Evolutionary conservation across 441 rosid species (phyloP).

Genomic region (Geranium incanum): DNA sequence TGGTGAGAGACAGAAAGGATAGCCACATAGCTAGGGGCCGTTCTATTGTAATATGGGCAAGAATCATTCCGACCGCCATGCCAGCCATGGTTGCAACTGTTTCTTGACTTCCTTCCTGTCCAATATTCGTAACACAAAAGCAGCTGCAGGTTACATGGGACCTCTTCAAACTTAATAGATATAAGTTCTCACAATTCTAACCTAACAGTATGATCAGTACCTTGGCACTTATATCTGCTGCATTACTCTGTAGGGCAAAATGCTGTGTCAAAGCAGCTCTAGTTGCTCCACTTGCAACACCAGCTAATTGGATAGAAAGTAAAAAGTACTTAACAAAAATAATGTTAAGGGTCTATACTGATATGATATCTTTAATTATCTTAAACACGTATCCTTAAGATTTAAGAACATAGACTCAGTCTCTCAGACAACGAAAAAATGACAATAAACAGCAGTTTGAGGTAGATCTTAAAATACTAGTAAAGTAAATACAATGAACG

Average conservation of each 20-base stretch:
- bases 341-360: neutral
- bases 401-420: neutral
- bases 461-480: slow-evolving; percentile 8
- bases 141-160: neutral
- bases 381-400: slow-evolving; percentile 5
- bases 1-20: slow-evolving; percentile 67
- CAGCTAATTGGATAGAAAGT: slow-evolving; percentile 40
- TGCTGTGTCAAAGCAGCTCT: slow-evolving; percentile 98
- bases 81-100: slow-evolving; percentile 91
- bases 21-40: slow-evolving; percentile 73
- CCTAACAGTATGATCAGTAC: slow-evolving; percentile 29
- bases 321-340: slow-evolving; percentile 8
- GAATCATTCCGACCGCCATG: slow-evolving; percentile 87
- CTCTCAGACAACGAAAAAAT: neutral
- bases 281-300: slow-evolving; percentile 98
- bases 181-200: slow-evolving; percentile 13
- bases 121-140: slow-evolving; percentile 8
- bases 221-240: slow-evolving; percentile 93
- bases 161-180: neutral
- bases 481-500: neutral
- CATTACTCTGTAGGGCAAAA: slow-evolving; percentile 91
- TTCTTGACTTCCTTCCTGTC: slow-evolving; percentile 94
- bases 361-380: neutral
- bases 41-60: slow-evolving; percentile 66
- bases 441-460: neutral